Base-by-base conservation (phyloP, 2,329 filamentous ascomycete genomes). In the Niveomyces coronatus region DNA sequence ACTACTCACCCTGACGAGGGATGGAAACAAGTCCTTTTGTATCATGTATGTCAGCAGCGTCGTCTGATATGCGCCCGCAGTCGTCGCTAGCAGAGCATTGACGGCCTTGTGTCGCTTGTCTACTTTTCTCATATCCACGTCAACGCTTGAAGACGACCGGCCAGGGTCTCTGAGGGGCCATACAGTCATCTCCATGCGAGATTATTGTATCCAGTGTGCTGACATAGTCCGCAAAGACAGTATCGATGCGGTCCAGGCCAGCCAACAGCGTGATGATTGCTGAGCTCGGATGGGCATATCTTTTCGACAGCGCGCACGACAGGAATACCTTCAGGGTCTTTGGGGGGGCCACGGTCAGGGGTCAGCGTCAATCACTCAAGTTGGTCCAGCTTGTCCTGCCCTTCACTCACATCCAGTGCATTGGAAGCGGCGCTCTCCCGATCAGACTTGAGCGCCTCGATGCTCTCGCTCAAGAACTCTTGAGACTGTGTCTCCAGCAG, bases 41-140 rank as follows among this genome's bases (percentile, higher is more conserved):
- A 91, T 91, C 53, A 98, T 86, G 60, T 96, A 98, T 1, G 88
- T 93, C 39, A 95, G 72, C 16, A 98, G 70, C 33, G 86, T 91
- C 4, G 91, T 96, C 61, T 94, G 87, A 58, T 95, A 96, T 40
- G 88, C 88, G n/a, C 89, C 88, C 9, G 88, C 85, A 6, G 86
- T 84, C 40, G 94, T 79, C 11, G 87, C 82, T 42, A 95, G 71
- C 7, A 88, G 79, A 30, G 85, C 81, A 49, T 84, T 73, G 20
- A 95, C 74, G 7, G 88, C 89, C 55, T 85, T 87, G 47, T 79
- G 72, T 41, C 88, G 79, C 36, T 91, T 55, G 27, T 82, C 74
- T 52, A 83, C 82, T 88, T 48, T 6, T 37, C 20, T n/a, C 36
- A 32, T 24, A n/a, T 19, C 10, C 16, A 9, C 15, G 29, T 33